These are phyloP conservation scores for Schwanniomyces polymorphus DNA, from an alignment of 805 yeast species.

Conservation along the genomic window DNA sequence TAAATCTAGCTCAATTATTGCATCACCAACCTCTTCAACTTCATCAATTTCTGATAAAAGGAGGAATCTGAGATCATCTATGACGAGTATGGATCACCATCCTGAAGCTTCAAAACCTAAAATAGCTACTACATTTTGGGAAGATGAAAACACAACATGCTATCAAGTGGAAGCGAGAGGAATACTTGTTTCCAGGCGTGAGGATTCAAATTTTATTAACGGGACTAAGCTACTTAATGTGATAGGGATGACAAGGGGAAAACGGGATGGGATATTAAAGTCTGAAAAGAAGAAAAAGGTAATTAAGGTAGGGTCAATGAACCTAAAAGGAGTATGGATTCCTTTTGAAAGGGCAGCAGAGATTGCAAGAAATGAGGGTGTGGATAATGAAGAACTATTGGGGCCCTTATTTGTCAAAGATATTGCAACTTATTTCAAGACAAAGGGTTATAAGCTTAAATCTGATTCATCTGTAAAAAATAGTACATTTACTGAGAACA, in stretches of 20 bases:
- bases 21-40: slow-evolving; percentile 2
- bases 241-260: slow-evolving; percentile 40
- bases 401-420: slow-evolving; percentile 35
- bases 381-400: slow-evolving; percentile 22
- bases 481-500: background rate
- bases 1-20: slow-evolving; percentile 1
- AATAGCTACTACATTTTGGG: slow-evolving; percentile 38
- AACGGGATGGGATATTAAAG: slow-evolving; percentile 39
- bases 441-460: slow-evolving; percentile 23
- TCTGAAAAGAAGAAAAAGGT: slow-evolving; percentile 30
- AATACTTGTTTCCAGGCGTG: slow-evolving; percentile 33
- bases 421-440: slow-evolving; percentile 24
- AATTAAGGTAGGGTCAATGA: slow-evolving; percentile 38
- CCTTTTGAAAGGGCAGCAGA: slow-evolving; percentile 40
- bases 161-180: slow-evolving; percentile 37
- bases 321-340: slow-evolving; percentile 42
- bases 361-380: slow-evolving; percentile 41
- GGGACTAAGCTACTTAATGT: slow-evolving; percentile 41
- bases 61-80: slow-evolving; percentile 15
- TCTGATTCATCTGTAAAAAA: background rate
- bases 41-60: slow-evolving; percentile 3
- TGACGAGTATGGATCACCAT: slow-evolving; percentile 12
- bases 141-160: slow-evolving; percentile 34
- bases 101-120: slow-evolving; percentile 27
- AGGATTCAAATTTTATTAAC: slow-evolving; percentile 34